These are phyloP conservation scores for Didymella glomerata DNA, from an alignment of 2,329 filamentous ascomycete genomes.

Conservation along the genomic window DNA sequence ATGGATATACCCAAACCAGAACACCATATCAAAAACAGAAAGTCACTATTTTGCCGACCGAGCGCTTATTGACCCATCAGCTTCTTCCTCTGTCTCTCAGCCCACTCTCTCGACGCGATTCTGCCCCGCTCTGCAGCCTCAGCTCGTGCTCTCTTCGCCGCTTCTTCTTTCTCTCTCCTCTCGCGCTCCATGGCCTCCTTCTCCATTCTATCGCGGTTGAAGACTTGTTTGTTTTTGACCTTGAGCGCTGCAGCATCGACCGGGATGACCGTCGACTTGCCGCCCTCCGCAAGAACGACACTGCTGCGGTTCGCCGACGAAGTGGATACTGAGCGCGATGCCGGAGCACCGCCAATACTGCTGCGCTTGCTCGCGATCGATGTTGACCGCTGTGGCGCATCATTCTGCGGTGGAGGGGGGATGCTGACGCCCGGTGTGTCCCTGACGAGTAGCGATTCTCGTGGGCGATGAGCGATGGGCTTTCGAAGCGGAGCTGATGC, in stretches of 20 bases:
- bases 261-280: conserved; percentile 40
- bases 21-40: conserved; percentile 5
- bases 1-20: conserved; percentile 15
- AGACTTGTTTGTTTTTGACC: conserved; percentile 57
- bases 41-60: neutral
- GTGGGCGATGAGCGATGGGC: conserved; percentile 50
- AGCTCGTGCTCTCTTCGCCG: conserved; percentile 56
- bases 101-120: conserved; percentile 58
- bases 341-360: conserved; percentile 31
- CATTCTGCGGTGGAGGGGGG: conserved; percentile 15
- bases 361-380: conserved; percentile 36
- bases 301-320: conserved; percentile 39
- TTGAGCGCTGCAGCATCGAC: conserved; percentile 44
- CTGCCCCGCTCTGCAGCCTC: conserved; percentile 58
- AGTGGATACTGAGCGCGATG: conserved; percentile 33
- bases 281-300: conserved; percentile 25
- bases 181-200: conserved; percentile 53
- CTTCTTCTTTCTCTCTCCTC: conserved; percentile 58
- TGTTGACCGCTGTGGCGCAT: conserved; percentile 23
- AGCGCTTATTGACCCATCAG: conserved; percentile 26
- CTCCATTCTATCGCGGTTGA: conserved; percentile 55
- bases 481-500: conserved; percentile 52
- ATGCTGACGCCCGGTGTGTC: conserved; percentile 28
- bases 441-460: conserved; percentile 25
- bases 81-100: conserved; percentile 57